Percentiles rank a stretch among this genome's conserved stretches.
phyloP scores from a whole-genome alignment of 2,329 filamentous ascomycete species.

The Scedosporium boydii region DNA sequence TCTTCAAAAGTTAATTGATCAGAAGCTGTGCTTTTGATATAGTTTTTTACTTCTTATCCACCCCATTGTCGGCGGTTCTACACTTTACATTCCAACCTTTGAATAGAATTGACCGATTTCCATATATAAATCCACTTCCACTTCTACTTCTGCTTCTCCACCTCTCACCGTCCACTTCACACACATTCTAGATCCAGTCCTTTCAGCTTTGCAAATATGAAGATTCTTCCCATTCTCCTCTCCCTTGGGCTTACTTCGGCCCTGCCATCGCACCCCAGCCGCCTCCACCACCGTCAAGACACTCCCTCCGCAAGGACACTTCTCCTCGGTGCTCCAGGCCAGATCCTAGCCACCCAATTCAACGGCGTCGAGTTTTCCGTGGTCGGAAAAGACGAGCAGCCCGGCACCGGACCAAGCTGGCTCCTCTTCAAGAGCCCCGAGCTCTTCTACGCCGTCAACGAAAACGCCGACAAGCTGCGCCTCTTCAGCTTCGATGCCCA shows the following conservation, averaged over 20 bases:
- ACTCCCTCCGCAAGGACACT: conserved; percentile 18
- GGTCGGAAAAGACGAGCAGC: conserved; percentile 21
- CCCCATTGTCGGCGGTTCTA: not conserved
- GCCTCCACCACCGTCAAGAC: not conserved
- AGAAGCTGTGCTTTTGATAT: not conserved
- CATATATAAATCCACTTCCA: too few relatives aligned
- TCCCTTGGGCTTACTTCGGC: conserved; percentile 2
- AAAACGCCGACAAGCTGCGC: conserved; percentile 30
- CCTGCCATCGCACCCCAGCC: not conserved
- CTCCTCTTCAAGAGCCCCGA: conserved; percentile 29
- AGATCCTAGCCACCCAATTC: conserved; percentile 31
- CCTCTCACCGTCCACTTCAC: not conserved
- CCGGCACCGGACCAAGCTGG: conserved; percentile 32
- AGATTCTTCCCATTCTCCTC: not conserved
- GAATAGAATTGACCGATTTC: too few relatives aligned
- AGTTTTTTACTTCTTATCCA: not conserved
- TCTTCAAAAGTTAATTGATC: not conserved
- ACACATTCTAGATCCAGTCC: too few relatives aligned
- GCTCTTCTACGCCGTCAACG: conserved; percentile 37
- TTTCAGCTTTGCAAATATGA: not conserved
- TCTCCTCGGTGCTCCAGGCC: conserved; percentile 29
- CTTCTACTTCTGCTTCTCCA: not conserved
- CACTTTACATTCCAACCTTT: too few relatives aligned
- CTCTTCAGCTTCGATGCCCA: conserved; percentile 27
- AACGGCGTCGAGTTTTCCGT: conserved; percentile 29